phyloP scores from a whole-genome alignment of 2,329 filamentous ascomycete genomes.

The Thelonectria rubi region DNA sequence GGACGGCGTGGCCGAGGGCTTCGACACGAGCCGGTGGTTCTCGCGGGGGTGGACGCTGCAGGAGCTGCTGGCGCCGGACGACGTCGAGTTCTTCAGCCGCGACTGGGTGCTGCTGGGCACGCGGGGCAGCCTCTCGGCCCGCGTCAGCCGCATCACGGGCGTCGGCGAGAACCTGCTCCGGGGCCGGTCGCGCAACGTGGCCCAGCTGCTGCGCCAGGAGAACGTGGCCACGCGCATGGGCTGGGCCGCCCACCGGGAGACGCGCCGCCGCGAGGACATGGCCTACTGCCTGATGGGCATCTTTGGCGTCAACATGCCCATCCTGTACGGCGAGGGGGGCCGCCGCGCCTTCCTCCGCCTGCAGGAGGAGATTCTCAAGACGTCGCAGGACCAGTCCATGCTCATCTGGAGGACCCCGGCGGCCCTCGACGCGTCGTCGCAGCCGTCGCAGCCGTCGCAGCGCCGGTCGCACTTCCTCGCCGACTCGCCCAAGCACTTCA shows the following conservation, averaged over 20 bases:
- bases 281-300: slow-evolving; percentile 50
- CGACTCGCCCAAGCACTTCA: slow-evolving; percentile 39
- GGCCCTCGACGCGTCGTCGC: slow-evolving; percentile 8
- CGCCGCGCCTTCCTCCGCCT: slow-evolving; percentile 46
- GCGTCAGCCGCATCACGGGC: slow-evolving; percentile 39
- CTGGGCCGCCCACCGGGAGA: slow-evolving; percentile 47
- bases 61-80: slow-evolving; percentile 39
- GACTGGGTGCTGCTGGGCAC: slow-evolving; percentile 37
- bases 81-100: slow-evolving; percentile 40
- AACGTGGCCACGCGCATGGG: slow-evolving; percentile 47
- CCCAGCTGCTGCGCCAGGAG: slow-evolving; percentile 35
- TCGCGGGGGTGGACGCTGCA: slow-evolving; percentile 40
- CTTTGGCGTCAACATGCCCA: slow-evolving; percentile 48
- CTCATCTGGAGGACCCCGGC: slow-evolving; percentile 43
- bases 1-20: slow-evolving; percentile 24
- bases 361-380: slow-evolving; percentile 48
- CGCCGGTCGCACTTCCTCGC: slow-evolving; percentile 40
- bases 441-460: slow-evolving; percentile 18
- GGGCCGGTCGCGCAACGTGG: slow-evolving; percentile 30
- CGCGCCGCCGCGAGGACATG: slow-evolving; percentile 43
- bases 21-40: slow-evolving; percentile 40
- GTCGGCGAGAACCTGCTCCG: slow-evolving; percentile 35
- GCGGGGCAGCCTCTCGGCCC: slow-evolving; percentile 28
- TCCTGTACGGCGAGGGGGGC: slow-evolving; percentile 49
- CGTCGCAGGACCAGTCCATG: slow-evolving; percentile 47